These are phyloP conservation scores for Sabuloglossum arenarium DNA, from an alignment of 495 filamentous ascomycete genomes.

Conservation along the genomic window DNA sequence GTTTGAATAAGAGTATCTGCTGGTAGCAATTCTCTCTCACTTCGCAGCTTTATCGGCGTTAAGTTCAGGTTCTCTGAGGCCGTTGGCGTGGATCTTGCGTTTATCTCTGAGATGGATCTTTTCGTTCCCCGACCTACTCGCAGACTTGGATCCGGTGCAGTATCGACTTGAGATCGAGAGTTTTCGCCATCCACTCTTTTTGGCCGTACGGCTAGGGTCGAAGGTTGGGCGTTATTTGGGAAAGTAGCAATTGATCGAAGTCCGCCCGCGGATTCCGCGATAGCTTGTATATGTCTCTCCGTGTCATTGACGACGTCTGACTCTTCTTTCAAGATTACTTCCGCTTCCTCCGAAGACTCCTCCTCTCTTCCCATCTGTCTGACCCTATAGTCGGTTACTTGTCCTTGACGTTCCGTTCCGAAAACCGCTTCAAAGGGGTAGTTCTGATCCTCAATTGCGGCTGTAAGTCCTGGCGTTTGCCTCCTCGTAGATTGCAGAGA, in stretches of 20 bases:
- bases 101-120: not conserved
- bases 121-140: not conserved
- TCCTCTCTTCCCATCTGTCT: not conserved
- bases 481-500: not conserved
- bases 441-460: not conserved
- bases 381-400: not conserved
- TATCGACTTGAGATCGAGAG: not conserved
- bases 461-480: not conserved
- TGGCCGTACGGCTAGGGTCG: not conserved
- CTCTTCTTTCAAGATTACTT: not conserved
- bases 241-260: no score
- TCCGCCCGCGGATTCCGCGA: not conserved
- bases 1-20: not conserved
- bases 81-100: not conserved
- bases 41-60: not conserved
- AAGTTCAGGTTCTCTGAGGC: not conserved
- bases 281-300: not conserved
- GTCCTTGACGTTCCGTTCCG: not conserved
- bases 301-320: not conserved
- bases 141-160: not conserved
- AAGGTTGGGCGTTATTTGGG: not conserved
- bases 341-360: not conserved
- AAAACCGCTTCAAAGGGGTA: not conserved
- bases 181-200: not conserved
- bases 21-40: not conserved